phyloP scores from a whole-genome alignment of 2,329 filamentous ascomycete genomes.

The Cladophialophora chaetospira region DNA sequence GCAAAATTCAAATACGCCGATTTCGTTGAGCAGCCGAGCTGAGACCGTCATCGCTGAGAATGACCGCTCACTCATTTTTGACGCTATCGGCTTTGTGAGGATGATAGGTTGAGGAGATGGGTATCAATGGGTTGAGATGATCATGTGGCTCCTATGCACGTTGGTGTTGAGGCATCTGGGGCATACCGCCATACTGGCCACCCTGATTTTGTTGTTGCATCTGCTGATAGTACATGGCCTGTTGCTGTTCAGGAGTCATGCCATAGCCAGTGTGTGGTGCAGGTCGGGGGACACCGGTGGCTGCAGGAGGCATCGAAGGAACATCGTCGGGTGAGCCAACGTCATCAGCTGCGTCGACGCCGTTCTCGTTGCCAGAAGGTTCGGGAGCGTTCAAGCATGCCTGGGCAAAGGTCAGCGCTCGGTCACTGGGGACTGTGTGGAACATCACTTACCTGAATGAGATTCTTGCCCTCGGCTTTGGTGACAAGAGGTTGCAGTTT shows the following conservation, averaged over 20 bases:
- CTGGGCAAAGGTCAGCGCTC: slow-evolving; percentile 52
- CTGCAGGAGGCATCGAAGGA: slow-evolving; percentile 71
- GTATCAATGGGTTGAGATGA: slow-evolving; percentile 22
- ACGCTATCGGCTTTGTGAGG: not conserved
- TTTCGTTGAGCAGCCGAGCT: not conserved
- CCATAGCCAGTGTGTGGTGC: slow-evolving; percentile 66
- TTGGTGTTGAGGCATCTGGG: slow-evolving; percentile 79
- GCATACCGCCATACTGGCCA: slow-evolving; percentile 73
- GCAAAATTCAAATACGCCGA: slow-evolving; percentile 8
- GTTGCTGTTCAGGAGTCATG: slow-evolving; percentile 66
- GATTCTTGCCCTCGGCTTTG: slow-evolving; percentile 97
- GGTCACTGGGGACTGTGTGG: not conserved
- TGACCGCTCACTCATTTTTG: not conserved
- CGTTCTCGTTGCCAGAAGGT: slow-evolving; percentile 79
- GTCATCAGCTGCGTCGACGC: slow-evolving; percentile 72
- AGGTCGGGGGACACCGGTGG: slow-evolving; percentile 63
- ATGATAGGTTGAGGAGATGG: slow-evolving; percentile 7
- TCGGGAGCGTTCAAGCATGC: slow-evolving; percentile 96
- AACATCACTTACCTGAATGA: slow-evolving; percentile 78
- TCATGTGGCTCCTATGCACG: slow-evolving; percentile 50
- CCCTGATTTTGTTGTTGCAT: slow-evolving; percentile 68
- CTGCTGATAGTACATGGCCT: slow-evolving; percentile 81
- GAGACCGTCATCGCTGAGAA: not conserved
- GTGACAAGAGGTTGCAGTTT: slow-evolving; percentile 98
- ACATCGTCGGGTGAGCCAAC: slow-evolving; percentile 93